These are phyloP conservation scores for cucumber (Cucumis sativus) DNA, from an alignment of 306 rosid genomes.

Conservation along the genomic window Cucumber_9930_V3 NC_026661.2:686501-687000, in stretches of 20 bases:
- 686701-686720: conserved; percentile 70
- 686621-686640: background rate
- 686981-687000: too few relatives aligned
- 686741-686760: conserved; percentile 86
- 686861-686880: background rate
- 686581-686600: conserved; percentile 51
- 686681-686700: conserved; percentile 60
- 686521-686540: conserved; percentile 66
- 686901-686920: background rate
- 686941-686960: background rate
- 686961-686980: too few relatives aligned
- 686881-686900: background rate
- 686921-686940: background rate
- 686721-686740: conserved; percentile 76
- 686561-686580: conserved; percentile 51
- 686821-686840: background rate
- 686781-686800: conserved; percentile 51
- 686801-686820: background rate
- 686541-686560: conserved; percentile 58
- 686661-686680: background rate
- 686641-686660: background rate
- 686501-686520: conserved; percentile 60
- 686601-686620: conserved; percentile 47
- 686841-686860: background rate
- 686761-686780: conserved; percentile 81